phyloP scores from a whole-genome alignment of 495 filamentous ascomycete species.

The Neurospora sp. region DNA sequence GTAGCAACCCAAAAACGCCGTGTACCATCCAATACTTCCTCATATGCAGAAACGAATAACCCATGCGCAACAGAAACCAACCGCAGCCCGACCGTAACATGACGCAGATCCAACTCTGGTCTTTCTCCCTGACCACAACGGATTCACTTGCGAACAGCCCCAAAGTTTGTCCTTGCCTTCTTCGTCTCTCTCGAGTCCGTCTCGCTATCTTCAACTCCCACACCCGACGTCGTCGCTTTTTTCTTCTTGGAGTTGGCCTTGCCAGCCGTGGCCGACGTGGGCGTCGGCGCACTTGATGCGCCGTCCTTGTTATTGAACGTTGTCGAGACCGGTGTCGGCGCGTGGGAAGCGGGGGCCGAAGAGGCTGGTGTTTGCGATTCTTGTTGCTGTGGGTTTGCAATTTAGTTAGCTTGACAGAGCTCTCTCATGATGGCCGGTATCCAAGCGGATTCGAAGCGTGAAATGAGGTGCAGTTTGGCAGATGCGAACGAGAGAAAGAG shows the following conservation, averaged over 20 bases:
- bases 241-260: slow-evolving; percentile 33
- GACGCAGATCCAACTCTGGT: not conserved
- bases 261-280: slow-evolving; percentile 31
- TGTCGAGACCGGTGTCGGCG: slow-evolving; percentile 40
- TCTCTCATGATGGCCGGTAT: not conserved
- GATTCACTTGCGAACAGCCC: slow-evolving; percentile 37
- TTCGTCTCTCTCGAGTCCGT: slow-evolving; percentile 35
- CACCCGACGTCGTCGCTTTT: slow-evolving; percentile 11
- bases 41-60: not conserved
- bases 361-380: slow-evolving; percentile 30
- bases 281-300: slow-evolving; percentile 34
- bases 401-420: not conserved
- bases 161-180: slow-evolving; percentile 43
- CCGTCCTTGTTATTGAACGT: slow-evolving; percentile 26
- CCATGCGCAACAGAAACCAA: not conserved
- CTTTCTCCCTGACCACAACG: not conserved
- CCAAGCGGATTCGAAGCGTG: not conserved
- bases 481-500: not conserved
- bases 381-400: slow-evolving; percentile 8
- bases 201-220: slow-evolving; percentile 42
- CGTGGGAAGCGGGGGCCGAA: slow-evolving; percentile 31
- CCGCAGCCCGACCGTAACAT: not conserved
- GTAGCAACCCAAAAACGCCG: slow-evolving; percentile 3
- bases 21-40: not conserved
- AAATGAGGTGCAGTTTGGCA: not conserved